phyloP scores from a whole-genome alignment of 2,329 filamentous ascomycete species.

The Hymenoscyphus repandus region DNA sequence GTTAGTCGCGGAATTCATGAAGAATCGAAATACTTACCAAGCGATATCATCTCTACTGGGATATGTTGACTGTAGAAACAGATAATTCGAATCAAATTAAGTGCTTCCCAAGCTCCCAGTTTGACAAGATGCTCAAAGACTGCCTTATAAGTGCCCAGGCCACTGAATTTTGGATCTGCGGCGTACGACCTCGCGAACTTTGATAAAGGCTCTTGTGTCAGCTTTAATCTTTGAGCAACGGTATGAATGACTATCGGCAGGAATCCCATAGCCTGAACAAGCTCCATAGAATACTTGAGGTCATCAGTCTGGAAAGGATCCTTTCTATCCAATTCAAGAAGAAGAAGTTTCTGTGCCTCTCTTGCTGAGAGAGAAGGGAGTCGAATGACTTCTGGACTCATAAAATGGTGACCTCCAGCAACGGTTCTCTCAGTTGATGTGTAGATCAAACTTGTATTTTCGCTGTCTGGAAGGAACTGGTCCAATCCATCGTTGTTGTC shows the following conservation, averaged over 20 bases:
- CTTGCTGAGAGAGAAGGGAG: constrained; percentile 49
- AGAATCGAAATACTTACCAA: constrained; percentile 38
- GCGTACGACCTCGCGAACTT: constrained; percentile 55
- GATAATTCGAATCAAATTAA: constrained; percentile 60
- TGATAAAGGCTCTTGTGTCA: constrained; percentile 55
- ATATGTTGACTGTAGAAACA: constrained; percentile 61
- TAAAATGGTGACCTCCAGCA: constrained; percentile 50
- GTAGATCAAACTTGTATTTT: constrained; percentile 60
- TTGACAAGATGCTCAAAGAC: constrained; percentile 45
- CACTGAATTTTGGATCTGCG: constrained; percentile 49
- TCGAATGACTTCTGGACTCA: constrained; percentile 52
- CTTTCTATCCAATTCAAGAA: constrained; percentile 56
- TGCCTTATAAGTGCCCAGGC: constrained; percentile 42
- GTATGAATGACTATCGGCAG: constrained; percentile 65
- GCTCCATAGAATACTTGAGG: constrained; percentile 49
- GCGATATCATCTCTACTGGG: constrained; percentile 58
- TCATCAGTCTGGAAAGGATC: constrained; percentile 49
- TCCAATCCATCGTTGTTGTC: constrained; percentile 49
- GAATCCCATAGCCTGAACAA: constrained; percentile 59
- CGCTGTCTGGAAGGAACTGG: constrained; percentile 59
- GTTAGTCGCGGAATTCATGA: background rate
- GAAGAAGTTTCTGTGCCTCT: constrained; percentile 56
- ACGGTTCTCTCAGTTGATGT: constrained; percentile 59
- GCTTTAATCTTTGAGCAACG: constrained; percentile 55
- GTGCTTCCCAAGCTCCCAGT: constrained; percentile 45